Evolutionary conservation across 345 rosid species (phyloP).

Genomic region (Acer yangbiense): DNA sequence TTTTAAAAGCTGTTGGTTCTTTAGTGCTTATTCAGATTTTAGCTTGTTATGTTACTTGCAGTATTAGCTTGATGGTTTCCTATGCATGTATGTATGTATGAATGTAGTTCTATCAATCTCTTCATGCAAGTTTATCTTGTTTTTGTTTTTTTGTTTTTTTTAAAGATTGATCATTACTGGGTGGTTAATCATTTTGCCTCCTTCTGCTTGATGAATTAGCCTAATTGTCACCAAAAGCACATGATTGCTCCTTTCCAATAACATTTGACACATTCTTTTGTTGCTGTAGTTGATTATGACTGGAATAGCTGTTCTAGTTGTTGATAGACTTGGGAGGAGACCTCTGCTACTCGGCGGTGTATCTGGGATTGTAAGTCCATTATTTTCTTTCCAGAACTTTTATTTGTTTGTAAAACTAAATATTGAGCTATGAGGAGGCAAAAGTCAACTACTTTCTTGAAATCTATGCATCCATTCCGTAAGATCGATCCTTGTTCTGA

Average conservation of each 20-base stretch:
- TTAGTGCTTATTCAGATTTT: neutral
- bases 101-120: neutral
- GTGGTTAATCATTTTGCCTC: neutral
- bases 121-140: neutral
- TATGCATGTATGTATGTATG: neutral
- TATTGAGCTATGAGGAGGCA: slow-evolving; percentile 17
- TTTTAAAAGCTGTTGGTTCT: neutral
- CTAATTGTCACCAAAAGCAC: neutral
- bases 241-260: neutral
- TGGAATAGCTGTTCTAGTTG: slow-evolving; percentile 77
- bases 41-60: neutral
- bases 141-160: neutral
- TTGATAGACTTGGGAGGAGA: slow-evolving; percentile 93
- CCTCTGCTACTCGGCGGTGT: slow-evolving; percentile 90
- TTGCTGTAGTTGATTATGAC: slow-evolving; percentile 84
- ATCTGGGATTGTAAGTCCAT: slow-evolving; percentile 74
- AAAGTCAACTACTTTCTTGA: neutral
- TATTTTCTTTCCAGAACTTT: slow-evolving; percentile 14
- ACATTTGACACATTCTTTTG: slow-evolving; percentile 17
- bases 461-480: neutral
- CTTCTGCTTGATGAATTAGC: neutral
- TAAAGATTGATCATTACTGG: neutral
- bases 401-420: slow-evolving; percentile 18
- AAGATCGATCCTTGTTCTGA: neutral
- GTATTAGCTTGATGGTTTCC: neutral